Evolutionary conservation across 768 basidiomycete genomes (phyloP).

Genomic region (Cystobasidium ongulense): DNA sequence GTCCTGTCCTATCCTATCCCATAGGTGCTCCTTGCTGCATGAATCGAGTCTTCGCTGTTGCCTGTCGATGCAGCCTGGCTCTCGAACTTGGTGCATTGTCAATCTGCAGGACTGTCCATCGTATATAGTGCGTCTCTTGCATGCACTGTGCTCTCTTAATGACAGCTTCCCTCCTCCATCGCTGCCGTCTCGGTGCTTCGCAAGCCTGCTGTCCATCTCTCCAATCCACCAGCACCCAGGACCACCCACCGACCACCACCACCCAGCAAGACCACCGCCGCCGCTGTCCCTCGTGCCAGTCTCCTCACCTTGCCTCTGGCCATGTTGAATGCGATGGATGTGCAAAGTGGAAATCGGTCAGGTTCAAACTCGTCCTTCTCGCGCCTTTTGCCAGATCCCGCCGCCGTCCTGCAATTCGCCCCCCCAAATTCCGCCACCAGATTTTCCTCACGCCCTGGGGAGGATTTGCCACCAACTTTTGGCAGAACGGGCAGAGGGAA

Average conservation of each 20-base stretch:
- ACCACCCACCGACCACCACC: not conserved
- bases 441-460: not conserved
- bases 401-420: not conserved
- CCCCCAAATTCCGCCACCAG: not conserved
- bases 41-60: not conserved
- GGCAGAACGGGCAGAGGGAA: not conserved
- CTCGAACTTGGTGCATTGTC: no score
- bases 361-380: not conserved
- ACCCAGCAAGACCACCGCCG: not conserved
- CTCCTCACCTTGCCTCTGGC: conserved; percentile 27
- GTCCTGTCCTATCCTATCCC: not conserved
- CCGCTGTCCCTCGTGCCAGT: not conserved
- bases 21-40: not conserved
- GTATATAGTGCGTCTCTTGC: not conserved
- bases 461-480: not conserved
- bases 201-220: not conserved
- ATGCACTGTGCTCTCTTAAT: not conserved
- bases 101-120: not conserved
- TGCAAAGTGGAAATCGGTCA: not conserved
- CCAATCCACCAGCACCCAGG: not conserved
- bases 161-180: not conserved
- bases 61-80: no score
- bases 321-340: conserved; percentile 10
- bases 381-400: not conserved
- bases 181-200: not conserved